Conservation (phyloP, 2,329 filamentous ascomycete species). For the Aspergillus jensenii region DNA sequence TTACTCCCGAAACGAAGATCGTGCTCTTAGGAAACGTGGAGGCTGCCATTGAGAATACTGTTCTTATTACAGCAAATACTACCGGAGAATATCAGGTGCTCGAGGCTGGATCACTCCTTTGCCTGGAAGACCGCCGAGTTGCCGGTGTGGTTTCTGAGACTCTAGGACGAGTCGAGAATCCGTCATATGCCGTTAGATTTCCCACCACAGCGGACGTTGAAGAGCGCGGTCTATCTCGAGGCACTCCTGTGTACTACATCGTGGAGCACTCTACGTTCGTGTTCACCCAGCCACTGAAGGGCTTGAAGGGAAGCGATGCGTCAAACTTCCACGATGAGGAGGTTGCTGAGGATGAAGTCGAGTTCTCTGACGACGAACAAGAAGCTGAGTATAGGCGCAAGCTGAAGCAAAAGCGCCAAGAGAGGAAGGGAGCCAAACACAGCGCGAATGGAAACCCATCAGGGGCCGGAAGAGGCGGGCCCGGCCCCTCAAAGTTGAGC, state of each 20-base stretch:
- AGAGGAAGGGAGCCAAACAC: constrained; percentile 51
- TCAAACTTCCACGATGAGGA: constrained; percentile 96
- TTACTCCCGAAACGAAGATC: constrained; percentile 75
- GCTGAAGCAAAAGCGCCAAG: constrained; percentile 65
- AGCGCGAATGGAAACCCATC: constrained; percentile 41
- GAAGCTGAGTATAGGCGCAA: constrained; percentile 78
- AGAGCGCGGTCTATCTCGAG: constrained; percentile 65
- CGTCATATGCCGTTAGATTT: constrained; percentile 82
- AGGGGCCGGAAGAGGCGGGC: constrained; percentile 35
- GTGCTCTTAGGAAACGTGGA: constrained; percentile 73
- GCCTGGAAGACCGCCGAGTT: constrained; percentile 70
- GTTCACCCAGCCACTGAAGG: constrained; percentile 79
- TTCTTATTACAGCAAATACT: constrained; percentile 75
- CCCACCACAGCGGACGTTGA: constrained; percentile 66
- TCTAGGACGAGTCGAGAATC: constrained; percentile 80
- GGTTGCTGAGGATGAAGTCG: constrained; percentile 77
- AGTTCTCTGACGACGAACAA: constrained; percentile 96
- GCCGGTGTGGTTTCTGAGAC: constrained; percentile 83
- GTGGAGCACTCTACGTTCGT: constrained; percentile 76
- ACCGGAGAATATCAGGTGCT: constrained; percentile 83
- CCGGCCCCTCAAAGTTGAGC: constrained; percentile 40
- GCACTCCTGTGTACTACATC: constrained; percentile 75
- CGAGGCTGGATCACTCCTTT: constrained; percentile 80
- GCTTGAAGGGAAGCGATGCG: constrained; percentile 84
- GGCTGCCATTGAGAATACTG: constrained; percentile 72